A percentile compares a stretch with the other conserved stretches of the same genome.
Conservation (phyloP, 176 grass and related monocot genomes). For the Phoenix dactylifera region DNA sequence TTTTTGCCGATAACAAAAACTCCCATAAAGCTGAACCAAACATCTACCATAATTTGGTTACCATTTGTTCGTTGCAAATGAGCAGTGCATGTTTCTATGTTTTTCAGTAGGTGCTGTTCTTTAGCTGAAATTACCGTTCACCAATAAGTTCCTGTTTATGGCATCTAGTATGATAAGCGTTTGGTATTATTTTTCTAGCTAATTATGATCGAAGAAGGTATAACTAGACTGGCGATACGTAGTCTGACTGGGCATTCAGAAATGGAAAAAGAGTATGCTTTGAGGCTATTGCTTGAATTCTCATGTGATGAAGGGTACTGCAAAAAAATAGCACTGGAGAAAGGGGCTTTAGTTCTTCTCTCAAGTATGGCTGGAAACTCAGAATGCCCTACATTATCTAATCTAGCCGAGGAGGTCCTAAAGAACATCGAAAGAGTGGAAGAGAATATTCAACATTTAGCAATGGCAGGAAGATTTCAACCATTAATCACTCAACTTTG, state of each 20-base stretch:
- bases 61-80: no score
- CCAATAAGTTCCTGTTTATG: no score
- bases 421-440: slow-evolving; percentile 2
- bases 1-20: no score
- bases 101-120: no score
- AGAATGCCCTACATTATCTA: slow-evolving; percentile 7
- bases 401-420: slow-evolving; percentile 13
- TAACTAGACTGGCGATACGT: slow-evolving; percentile 8
- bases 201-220: slow-evolving; percentile 14
- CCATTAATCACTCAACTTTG: slow-evolving; percentile 7
- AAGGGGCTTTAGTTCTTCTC: slow-evolving; percentile 19
- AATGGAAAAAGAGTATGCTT: slow-evolving; percentile 14
- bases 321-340: slow-evolving; percentile 8
- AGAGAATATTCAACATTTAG: slow-evolving; percentile 11
- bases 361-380: slow-evolving; percentile 1
- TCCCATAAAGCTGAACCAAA: no score
- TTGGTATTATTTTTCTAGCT: slow-evolving; percentile 3
- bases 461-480: slow-evolving; percentile 15
- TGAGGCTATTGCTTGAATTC: slow-evolving; percentile 15
- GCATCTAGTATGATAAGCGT: neutral
- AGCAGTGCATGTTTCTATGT: no score
- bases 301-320: slow-evolving; percentile 2
- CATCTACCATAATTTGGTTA: no score
- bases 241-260: slow-evolving; percentile 2
- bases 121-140: no score